Percentiles rank a stretch among this genome's conserved stretches.
phyloP scores from a whole-genome alignment of 441 rosid genomes.

The Populus tomentosa region DNA sequence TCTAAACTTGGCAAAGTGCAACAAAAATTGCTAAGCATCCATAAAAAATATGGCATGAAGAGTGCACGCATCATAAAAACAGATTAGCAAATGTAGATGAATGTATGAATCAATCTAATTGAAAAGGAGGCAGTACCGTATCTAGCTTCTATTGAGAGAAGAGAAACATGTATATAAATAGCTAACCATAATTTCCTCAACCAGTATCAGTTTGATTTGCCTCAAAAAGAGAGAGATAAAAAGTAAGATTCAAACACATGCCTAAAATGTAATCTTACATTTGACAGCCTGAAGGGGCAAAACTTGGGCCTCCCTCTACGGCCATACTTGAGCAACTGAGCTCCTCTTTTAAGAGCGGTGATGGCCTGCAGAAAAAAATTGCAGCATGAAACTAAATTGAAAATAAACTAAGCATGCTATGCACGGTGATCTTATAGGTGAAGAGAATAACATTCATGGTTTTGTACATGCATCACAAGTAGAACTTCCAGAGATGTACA shows the following conservation, averaged over 20 bases:
- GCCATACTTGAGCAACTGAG: conserved; percentile 91
- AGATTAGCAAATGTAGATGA: neutral
- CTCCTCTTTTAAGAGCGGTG: conserved; percentile 90
- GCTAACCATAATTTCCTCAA: neutral
- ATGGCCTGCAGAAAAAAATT: conserved; percentile 71
- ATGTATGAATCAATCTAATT: neutral
- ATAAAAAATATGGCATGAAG: neutral
- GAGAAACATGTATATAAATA: neutral
- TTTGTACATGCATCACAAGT: neutral
- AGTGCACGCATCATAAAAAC: neutral
- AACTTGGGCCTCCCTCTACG: conserved; percentile 97
- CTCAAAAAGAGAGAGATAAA: conserved; percentile 1
- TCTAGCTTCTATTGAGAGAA: neutral
- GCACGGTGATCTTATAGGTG: neutral
- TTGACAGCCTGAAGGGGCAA: conserved; percentile 95
- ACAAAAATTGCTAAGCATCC: neutral
- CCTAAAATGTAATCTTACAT: conserved; percentile 46
- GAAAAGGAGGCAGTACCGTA: neutral
- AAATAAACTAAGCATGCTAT: neutral
- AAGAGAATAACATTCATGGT: neutral
- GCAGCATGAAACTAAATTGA: neutral
- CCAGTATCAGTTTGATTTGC: neutral
- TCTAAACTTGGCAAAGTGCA: neutral
- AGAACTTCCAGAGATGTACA: neutral
- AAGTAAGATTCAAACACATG: neutral